Evolutionary conservation across 2,329 filamentous ascomycete species (phyloP).

Genomic region (Amylocarpus encephaloides): DNA sequence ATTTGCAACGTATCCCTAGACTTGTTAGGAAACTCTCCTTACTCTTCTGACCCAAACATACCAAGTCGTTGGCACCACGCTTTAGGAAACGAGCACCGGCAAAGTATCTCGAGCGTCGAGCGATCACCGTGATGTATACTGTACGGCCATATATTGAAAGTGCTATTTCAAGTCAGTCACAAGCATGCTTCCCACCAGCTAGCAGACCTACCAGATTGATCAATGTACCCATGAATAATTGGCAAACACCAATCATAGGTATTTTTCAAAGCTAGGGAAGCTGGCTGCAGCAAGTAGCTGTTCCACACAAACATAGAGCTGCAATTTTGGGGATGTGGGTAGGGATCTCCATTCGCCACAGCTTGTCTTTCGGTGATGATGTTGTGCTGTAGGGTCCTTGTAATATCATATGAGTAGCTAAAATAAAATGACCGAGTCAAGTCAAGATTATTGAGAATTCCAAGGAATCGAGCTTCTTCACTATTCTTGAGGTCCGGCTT

Average conservation of each 20-base stretch:
- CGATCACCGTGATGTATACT: slow-evolving; percentile 90
- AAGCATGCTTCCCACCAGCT: neutral
- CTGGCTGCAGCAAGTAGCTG: slow-evolving; percentile 76
- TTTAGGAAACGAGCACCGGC: slow-evolving; percentile 93
- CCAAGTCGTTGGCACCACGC: slow-evolving; percentile 82
- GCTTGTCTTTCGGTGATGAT: slow-evolving; percentile 73
- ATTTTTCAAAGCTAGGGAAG: slow-evolving; percentile 61
- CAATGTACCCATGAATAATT: slow-evolving; percentile 92
- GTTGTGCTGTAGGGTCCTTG: slow-evolving; percentile 85
- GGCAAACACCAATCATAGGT: slow-evolving; percentile 95
- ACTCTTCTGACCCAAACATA: slow-evolving; percentile 24
- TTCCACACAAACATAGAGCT: slow-evolving; percentile 99
- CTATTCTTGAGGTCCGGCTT: slow-evolving; percentile 73
- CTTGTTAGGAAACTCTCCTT: slow-evolving; percentile 7
- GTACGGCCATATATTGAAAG: slow-evolving; percentile 80
- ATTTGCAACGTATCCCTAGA: slow-evolving; percentile 82
- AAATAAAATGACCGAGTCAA: slow-evolving; percentile 92
- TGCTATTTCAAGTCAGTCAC: slow-evolving; percentile 36
- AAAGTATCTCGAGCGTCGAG: slow-evolving; percentile 84
- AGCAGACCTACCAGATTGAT: slow-evolving; percentile 60
- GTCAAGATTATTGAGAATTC: slow-evolving; percentile 86
- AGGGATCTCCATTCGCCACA: slow-evolving; percentile 56
- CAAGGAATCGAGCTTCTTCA: slow-evolving; percentile 83
- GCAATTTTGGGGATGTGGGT: slow-evolving; percentile 56
- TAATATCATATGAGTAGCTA: slow-evolving; percentile 97